Evolutionary conservation across 2,329 filamentous ascomycete species (phyloP), one percentile per base, ranked within the genome.

Genomic region (Clarireedia homoeocarpa): DNA sequence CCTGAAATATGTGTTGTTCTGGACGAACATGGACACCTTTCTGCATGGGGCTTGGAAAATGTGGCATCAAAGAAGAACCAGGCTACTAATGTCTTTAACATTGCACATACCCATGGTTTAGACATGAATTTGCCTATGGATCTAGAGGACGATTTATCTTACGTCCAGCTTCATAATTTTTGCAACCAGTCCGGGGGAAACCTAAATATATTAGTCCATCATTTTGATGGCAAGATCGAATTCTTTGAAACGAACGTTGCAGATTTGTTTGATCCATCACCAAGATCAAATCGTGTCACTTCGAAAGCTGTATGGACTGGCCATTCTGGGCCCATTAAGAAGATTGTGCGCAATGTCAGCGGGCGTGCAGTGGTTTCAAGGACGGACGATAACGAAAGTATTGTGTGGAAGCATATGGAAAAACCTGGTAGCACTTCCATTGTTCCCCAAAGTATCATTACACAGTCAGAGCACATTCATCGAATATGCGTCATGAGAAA

Each of bases 11-110:
- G 91, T 62, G 78, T 97, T 24, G 84, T 92, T 7, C 76, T 96
- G 48, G 90, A 97, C 70, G 84, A 85, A n/a, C 76, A 79, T 48
- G 92, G 92, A 1, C 84, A 85, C 62, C 89, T 97, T 86, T 91
- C 89, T 42, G 90, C 89, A 0, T 96, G 92, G 89, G 92, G 90
- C 0, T 73, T 99, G 55, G 91, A 97, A 69, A 91, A 92, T 66
- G 81, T 95, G 20, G 86, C 87, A 38, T 84, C 82, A 64, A 89
- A 85, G 66, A 75, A 78, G 34, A 82, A 81, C 62, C 82, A 81
- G 58, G 77, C 80, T 4, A 77, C 83, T 27, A 83, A 85, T 59
- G 81, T 92, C n/a, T 95, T 94, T 74, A 94, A 90, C 66, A 85
- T 96, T 63, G 84, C 89, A 1, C 88, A 95, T 66, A 81, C 91